Percentiles rank a stretch among this genome's conserved stretches.
phyloP scores from a whole-genome alignment of 768 basidiomycete species.

The Auricularia auricula-judae region DNA sequence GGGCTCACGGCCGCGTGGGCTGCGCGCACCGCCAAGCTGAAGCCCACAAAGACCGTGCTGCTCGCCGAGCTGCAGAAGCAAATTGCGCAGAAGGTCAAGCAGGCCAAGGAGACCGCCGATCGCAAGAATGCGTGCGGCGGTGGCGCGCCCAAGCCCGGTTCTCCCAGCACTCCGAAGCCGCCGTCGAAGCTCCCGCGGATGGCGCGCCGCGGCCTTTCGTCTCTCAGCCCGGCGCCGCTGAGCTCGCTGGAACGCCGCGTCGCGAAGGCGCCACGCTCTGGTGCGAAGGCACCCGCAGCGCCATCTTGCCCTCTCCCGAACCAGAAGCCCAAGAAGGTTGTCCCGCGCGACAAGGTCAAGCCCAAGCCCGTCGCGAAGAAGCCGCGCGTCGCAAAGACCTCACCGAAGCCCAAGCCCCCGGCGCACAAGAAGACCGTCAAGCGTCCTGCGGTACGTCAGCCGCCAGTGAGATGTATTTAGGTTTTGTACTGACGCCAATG shows the following conservation, averaged over 20 bases:
- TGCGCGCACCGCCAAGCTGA: background rate
- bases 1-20: background rate
- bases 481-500: background rate
- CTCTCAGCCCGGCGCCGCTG: background rate
- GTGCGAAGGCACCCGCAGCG: background rate
- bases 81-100: background rate
- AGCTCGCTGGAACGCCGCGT: background rate
- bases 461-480: background rate
- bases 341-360: background rate
- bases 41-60: background rate
- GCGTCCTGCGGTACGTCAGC: background rate
- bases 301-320: background rate
- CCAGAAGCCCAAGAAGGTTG: background rate
- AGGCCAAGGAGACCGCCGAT: background rate
- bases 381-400: background rate
- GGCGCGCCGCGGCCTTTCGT: background rate
- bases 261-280: background rate
- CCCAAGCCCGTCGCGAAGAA: background rate
- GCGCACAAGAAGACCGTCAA: background rate
- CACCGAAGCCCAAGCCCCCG: background rate
- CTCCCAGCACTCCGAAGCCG: background rate
- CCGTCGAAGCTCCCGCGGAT: background rate
- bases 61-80: background rate
- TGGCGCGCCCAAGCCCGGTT: background rate
- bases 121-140: background rate